phyloP scores from a whole-genome alignment of 129 eudicot species.

The Pulicaria dysenterica region DNA sequence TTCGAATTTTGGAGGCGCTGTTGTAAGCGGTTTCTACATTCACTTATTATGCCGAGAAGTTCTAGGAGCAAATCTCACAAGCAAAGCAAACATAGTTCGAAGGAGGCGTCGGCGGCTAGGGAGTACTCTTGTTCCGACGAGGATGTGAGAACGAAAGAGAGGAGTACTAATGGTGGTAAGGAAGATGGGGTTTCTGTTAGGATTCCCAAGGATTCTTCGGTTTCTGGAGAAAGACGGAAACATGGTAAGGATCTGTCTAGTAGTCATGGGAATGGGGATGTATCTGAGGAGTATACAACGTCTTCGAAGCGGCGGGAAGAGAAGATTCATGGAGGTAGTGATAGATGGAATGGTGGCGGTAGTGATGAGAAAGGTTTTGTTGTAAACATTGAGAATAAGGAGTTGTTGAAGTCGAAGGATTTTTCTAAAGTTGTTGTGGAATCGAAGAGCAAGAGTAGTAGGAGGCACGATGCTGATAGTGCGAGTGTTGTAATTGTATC shows the following conservation, averaged over 20 bases:
- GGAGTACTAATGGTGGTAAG: conserved; percentile 47
- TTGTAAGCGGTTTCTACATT: conserved; percentile 10
- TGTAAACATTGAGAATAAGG: conserved; percentile 42
- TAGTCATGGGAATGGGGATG: conserved; percentile 59
- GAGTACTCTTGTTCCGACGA: conserved; percentile 84
- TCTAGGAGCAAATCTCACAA: conserved; percentile 90
- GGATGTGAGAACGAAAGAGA: conserved; percentile 56
- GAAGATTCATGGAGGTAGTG: conserved; percentile 57
- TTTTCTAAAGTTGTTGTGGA: conserved; percentile 38
- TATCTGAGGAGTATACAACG: conserved; percentile 47
- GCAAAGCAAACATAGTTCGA: conserved; percentile 83
- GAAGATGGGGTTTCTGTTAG: conserved; percentile 51
- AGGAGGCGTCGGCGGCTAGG: conserved; percentile 34
- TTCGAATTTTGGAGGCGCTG: conserved; percentile 13
- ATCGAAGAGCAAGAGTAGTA: conserved; percentile 61
- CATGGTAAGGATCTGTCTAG: conserved; percentile 45
- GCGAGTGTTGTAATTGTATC: conserved; percentile 19
- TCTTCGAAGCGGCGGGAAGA: conserved; percentile 63
- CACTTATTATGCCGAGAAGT: conserved; percentile 67
- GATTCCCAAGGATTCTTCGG: conserved; percentile 50
- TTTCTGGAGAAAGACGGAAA: conserved; percentile 64
- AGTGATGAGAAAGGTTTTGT: conserved; percentile 44
- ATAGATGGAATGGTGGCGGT: conserved; percentile 80
- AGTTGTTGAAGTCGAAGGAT: conserved; percentile 41
- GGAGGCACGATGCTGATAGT: conserved; percentile 56